Evolutionary conservation across 768 basidiomycete species (phyloP).

Genomic region (Paxillus involutus): DNA sequence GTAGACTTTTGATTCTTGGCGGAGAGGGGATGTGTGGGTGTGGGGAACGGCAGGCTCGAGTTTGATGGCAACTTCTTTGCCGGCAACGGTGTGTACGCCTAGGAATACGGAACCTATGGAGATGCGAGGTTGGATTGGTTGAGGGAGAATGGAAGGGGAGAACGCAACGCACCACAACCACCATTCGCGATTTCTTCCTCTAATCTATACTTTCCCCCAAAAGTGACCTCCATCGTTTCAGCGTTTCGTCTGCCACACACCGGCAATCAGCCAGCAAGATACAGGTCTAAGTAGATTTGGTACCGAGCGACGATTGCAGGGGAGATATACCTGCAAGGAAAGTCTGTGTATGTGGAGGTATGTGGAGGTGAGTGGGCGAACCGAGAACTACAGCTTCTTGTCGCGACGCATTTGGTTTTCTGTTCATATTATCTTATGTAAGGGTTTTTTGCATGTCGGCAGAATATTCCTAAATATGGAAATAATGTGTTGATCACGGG

Average conservation of each 20-base stretch:
- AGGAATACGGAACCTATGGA: slow-evolving; percentile 69
- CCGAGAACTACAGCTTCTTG: slow-evolving; percentile 10
- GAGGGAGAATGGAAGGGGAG: neutral
- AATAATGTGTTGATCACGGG: slow-evolving; percentile 19
- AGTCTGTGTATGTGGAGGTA: too few relatives aligned
- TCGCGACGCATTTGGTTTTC: slow-evolving; percentile 7
- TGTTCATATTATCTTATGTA: slow-evolving; percentile 27
- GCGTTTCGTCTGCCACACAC: neutral
- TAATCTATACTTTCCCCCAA: slow-evolving; percentile 76
- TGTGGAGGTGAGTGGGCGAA: slow-evolving; percentile 2
- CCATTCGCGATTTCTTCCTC: slow-evolving; percentile 82
- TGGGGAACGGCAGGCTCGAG: slow-evolving; percentile 61
- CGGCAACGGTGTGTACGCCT: slow-evolving; percentile 77
- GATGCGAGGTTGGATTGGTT: slow-evolving; percentile 3
- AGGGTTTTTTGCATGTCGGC: slow-evolving; percentile 4
- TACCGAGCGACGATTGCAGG: too few relatives aligned
- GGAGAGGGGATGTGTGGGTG: slow-evolving; percentile 59
- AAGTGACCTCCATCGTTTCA: slow-evolving; percentile 38
- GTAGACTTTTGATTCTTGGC: slow-evolving; percentile 90
- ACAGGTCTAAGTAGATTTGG: too few relatives aligned
- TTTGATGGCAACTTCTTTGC: slow-evolving; percentile 84
- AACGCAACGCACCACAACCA: slow-evolving; percentile 57
- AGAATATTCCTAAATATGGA: neutral
- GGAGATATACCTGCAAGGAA: too few relatives aligned
- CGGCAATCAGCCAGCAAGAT: neutral